Evolutionary conservation across 371 early-diverging fungal genomes (phyloP), one percentile per base, ranked within the genome.

Genomic region (Capillidium heterosporum): DNA sequence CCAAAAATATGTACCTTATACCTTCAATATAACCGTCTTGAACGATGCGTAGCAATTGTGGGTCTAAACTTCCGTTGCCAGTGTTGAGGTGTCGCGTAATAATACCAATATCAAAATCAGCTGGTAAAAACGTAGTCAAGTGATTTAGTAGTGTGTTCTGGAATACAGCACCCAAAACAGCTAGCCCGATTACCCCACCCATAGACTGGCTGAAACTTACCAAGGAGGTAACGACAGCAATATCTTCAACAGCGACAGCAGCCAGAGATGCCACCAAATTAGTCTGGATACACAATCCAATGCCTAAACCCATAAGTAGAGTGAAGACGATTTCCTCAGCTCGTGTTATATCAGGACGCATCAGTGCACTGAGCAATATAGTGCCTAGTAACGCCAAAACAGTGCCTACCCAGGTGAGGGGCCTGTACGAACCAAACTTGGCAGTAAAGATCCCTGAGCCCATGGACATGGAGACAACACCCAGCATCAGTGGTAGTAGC

Each of bases 221-320:
- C 7, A 71, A 57, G n/a, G 73, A 63, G 5, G 78, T 75, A 21
- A 68, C 73, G 13, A 73, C 63, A 1, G 79, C 74, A 60, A 73
- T 67, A 43, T 71, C 56, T 44, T 62, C 56, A 13, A 50, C 57
- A 17, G 61, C 57, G 43, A 71, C 74, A 10, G 69, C 61, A 8
- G 27, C 28, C 27, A 26, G 48, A 3, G 13, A 21, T 26, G n/a
- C 7, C 7, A 48, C 27, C 10, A n/a, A 3, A 28, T 8, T 26
- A 8, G 21, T 21, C 23, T 48, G 48, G 7, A 27, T 26, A n/a
- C 21, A 11, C 2, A 48, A 27, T 26, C 48, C 48, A 8, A 26
- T 10, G 10, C 48, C 48, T 7, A 23, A 10, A 48, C 27, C 24
- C 11, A 48, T 8, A 4, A 48, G 10, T 8, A 48, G 2, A 7